Percentiles rank a stretch among this genome's conserved stretches.
These are phyloP conservation scores for Aleurites moluccanus DNA, from an alignment of 441 rosid species.

Conservation along the genomic window DNA sequence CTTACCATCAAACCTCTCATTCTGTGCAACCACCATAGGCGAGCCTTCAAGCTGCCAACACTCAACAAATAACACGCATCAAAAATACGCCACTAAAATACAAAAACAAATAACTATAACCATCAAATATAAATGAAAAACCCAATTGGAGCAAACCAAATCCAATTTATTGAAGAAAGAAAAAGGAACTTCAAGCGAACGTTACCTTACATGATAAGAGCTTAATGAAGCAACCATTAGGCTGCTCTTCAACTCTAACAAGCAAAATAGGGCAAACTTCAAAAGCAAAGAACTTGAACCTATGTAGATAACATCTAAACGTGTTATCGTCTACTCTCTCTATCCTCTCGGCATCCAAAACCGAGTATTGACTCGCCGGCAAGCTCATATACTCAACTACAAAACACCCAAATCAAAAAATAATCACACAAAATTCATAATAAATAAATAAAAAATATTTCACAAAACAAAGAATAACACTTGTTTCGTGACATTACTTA, in stretches of 20 bases:
- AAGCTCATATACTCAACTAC: conserved; percentile 92
- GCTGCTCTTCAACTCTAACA: conserved; percentile 83
- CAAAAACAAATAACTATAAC: neutral
- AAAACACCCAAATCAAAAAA: neutral
- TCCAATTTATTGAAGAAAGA: neutral
- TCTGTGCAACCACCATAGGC: conserved; percentile 81
- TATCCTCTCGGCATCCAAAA: conserved; percentile 96
- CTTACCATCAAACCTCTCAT: conserved; percentile 93
- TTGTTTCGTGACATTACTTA: conserved; percentile 52
- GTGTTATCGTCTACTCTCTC: conserved; percentile 89
- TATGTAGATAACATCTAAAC: conserved; percentile 80
- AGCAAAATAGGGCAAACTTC: conserved; percentile 92
- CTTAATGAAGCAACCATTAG: conserved; percentile 84
- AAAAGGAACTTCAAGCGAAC: neutral
- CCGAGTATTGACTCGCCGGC: conserved; percentile 98
- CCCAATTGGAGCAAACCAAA: neutral
- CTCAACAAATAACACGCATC: conserved; percentile 15
- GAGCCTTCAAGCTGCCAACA: conserved; percentile 86
- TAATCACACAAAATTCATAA: conserved; percentile 2
- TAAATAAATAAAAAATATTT: neutral
- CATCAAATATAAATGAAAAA: neutral
- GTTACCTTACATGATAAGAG: conserved; percentile 86
- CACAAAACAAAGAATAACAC: neutral
- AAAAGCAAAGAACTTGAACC: conserved; percentile 76
- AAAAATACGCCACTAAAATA: neutral